These are phyloP conservation scores for Pythium aquatile DNA, from an alignment of 352 stramenopile genomes.

Conservation along the genomic window DNA sequence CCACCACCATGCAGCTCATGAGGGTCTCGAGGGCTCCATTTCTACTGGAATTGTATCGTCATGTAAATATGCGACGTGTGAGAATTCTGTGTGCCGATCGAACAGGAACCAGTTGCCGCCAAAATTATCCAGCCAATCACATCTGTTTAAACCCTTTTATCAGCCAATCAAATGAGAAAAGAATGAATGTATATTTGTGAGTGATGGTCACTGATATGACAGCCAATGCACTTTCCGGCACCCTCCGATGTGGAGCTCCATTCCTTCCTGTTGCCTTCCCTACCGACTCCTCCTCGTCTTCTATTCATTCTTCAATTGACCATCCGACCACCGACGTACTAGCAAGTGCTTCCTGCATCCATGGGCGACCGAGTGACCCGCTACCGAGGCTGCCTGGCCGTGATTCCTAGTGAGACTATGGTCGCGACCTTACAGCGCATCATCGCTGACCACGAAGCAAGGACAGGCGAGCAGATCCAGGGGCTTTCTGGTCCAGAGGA, in stretches of 20 bases:
- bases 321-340: not conserved
- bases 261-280: no score
- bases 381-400: constrained; percentile 27
- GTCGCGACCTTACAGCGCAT: constrained; percentile 6
- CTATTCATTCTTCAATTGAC: constrained; percentile 4
- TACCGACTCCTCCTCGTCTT: not conserved
- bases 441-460: constrained; percentile 12
- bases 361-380: constrained; percentile 26
- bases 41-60: no score
- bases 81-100: not conserved
- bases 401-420: constrained; percentile 4
- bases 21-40: no score
- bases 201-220: constrained; percentile 1
- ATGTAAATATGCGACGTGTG: not conserved
- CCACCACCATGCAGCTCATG: not conserved
- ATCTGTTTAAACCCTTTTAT: not conserved
- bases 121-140: not conserved
- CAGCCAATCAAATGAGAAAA: not conserved
- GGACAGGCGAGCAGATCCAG: constrained; percentile 1
- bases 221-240: not conserved
- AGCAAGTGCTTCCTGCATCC: not conserved
- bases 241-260: not conserved
- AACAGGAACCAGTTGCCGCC: constrained; percentile 1
- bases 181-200: not conserved
- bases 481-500: constrained; percentile 10